Base-by-base conservation (phyloP, 345 rosid genomes). In the Salix viminalis region DNA sequence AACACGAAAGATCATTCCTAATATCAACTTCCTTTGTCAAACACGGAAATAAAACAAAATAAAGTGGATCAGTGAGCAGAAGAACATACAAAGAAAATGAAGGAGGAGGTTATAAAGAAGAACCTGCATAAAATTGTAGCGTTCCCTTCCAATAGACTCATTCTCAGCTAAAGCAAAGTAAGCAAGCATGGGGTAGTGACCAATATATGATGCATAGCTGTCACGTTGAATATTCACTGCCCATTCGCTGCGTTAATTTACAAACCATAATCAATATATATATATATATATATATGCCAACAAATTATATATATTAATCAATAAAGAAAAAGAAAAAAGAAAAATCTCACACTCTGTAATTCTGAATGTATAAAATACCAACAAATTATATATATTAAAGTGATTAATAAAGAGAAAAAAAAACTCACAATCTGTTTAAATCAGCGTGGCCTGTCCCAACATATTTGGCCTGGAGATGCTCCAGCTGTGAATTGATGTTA, bases 401-500 rank as follows among this genome's bases (percentile, higher is more conserved):
- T 30, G 23, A 46, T 3, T 21, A 21, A 67, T 68, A 21, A n/a
- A 34, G 69, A n/a, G n/a, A n/a, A 46, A 30, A 21, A 18, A 3
- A 13, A 12, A 23, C 96, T 85, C 50, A 96, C 98, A 91, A 96
- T 96, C 96, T 82, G 83, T 88, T 96, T 83, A 96, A 81, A 79
- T 96, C 99, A 0, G 99, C 96, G 67, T 96, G 98, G 3, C 98
- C 95, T 2, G 97, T 96, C 32, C 99, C 99, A 41, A 92, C 98
- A 74, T 96, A 96, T 83, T 93, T 96, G 72, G 99, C 97, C 82
- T 93, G 97, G 73, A 93, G 98, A 86, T 93, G 99, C 82, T 96
- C 99, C 52, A 96, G 97, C 89, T 93, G 98, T 75, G 99, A 96
- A 72, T 93, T 96, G 70, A 96, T 96, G 88, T 96, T 96, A 81